Evolutionary conservation across 2,329 filamentous ascomycete genomes (phyloP).

Genomic region (Pseudogymnoascus destructans): DNA sequence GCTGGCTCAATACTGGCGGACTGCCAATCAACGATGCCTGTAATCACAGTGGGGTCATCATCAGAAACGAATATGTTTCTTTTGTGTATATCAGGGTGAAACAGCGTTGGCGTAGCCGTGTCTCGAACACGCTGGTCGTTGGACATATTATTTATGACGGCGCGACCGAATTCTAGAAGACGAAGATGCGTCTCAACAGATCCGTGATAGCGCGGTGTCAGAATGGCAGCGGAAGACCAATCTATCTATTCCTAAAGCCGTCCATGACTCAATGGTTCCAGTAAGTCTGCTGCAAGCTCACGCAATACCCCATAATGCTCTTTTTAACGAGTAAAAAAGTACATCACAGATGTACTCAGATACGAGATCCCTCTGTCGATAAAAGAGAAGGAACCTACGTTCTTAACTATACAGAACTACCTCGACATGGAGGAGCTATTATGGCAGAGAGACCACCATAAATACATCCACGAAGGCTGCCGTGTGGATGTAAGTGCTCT

Average conservation of each 20-base stretch:
- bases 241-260: slow-evolving; percentile 14
- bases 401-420: slow-evolving; percentile 16
- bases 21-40: slow-evolving; percentile 33
- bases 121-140: slow-evolving; percentile 21
- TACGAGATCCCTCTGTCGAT: slow-evolving; percentile 14
- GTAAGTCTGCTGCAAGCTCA: slow-evolving; percentile 13
- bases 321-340: slow-evolving; percentile 15
- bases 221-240: slow-evolving; percentile 11
- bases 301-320: slow-evolving; percentile 14
- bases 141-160: slow-evolving; percentile 24
- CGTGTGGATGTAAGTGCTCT: slow-evolving; percentile 15
- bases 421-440: slow-evolving; percentile 15
- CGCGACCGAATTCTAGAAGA: slow-evolving; percentile 24
- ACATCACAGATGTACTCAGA: slow-evolving; percentile 14
- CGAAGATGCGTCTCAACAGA: slow-evolving; percentile 25
- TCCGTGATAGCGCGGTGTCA: slow-evolving; percentile 25
- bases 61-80: slow-evolving; percentile 32
- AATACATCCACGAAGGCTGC: slow-evolving; percentile 14
- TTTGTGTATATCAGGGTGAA: slow-evolving; percentile 31
- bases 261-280: slow-evolving; percentile 14
- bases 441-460: slow-evolving; percentile 13
- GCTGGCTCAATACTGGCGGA: slow-evolving; percentile 29
- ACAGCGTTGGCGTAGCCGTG: slow-evolving; percentile 24
- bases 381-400: slow-evolving; percentile 14
- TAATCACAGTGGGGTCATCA: slow-evolving; percentile 27